Conservation (phyloP, 805 yeast genomes). For the Pichia deserticola region DNA sequence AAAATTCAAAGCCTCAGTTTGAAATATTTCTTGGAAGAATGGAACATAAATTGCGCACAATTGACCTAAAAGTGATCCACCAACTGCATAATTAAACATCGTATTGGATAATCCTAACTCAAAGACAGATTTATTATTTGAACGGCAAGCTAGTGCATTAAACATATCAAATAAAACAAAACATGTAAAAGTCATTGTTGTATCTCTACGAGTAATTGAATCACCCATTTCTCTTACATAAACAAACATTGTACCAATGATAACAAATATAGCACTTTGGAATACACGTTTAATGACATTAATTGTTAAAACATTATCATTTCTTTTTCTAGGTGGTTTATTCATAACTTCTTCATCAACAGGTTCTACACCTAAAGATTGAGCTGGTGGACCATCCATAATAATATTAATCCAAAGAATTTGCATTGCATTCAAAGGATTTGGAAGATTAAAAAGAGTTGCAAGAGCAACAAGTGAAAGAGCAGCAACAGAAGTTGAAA, state of each 20-base stretch:
- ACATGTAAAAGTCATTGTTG: conserved; percentile 98
- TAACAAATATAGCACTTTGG: conserved; percentile 69
- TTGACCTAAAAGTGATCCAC: conserved; percentile 83
- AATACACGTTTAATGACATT: conserved; percentile 64
- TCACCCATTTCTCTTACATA: conserved; percentile 84
- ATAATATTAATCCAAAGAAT: conserved; percentile 94
- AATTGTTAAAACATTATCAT: conserved; percentile 73
- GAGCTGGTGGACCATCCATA: conserved; percentile 99
- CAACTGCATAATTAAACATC: conserved; percentile 92
- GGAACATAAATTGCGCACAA: conserved; percentile 90
- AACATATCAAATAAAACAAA: conserved; percentile 95
- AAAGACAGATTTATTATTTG: conserved; percentile 73
- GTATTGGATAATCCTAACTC: conserved; percentile 74
- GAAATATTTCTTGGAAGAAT: conserved; percentile 86
- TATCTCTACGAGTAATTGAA: conserved; percentile 85
- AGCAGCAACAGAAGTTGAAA: conserved; percentile 95
- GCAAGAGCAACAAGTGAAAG: conserved; percentile 80
- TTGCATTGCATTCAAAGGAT: conserved; percentile 97
- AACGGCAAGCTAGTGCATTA: conserved; percentile 91
- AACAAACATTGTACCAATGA: conserved; percentile 80
- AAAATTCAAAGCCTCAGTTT: conserved; percentile 81
- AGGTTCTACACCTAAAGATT: conserved; percentile 93
- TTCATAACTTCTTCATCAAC: conserved; percentile 94
- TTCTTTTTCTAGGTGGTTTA: conserved; percentile 89
- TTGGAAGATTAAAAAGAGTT: conserved; percentile 81